Base-by-base conservation (phyloP, 1,139 yeast species). In the Geotrichum aggregatum region DNA sequence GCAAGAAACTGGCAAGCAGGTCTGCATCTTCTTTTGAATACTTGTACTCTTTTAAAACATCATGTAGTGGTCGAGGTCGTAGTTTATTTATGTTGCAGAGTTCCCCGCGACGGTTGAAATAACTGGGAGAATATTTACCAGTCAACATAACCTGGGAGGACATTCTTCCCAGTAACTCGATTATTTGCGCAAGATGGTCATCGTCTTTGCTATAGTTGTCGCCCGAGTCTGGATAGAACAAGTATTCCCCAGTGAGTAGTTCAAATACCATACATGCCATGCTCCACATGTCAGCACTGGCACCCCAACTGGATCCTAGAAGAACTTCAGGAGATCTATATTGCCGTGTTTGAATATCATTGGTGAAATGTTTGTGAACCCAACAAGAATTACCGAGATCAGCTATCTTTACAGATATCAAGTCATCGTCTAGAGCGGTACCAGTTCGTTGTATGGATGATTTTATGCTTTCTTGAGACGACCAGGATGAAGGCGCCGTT, bases 351-450 rank as follows among this genome's bases (percentile, higher is more conserved):
- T 87, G 95, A 58, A 87, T 86, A 63, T 85, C 92, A 66, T 85
- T 80, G 16, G 95, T 84, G 68, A 84, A 85, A 66, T 87, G 95
- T 44, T 76, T 76, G 62, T 79, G 73, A 8, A 77, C 73, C 78
- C 84, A 84, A 59, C 95, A 86, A 0, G 95, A 94, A 65, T 87
- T 87, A 21, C 96, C 96, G 52, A 87, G 74, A 65, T 87, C 96
- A 2, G 94, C 95, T 53, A 87, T 78, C 66, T 87, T 87, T 49
- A 82, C 82, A 21, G 74, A 73, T 47, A 79, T 73, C 10, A 62
- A 46, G 54, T 71, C 72, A 47, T 68, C 71, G 19, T 69, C 74
- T n/a, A 61, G 48, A 1, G 64, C 65, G 2, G 63, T 60, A 5
- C 50, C 44, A 42, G 44, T 47, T 36, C 50, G 6, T 14, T 55